These are phyloP conservation scores for Suillus sp. DNA, from an alignment of 768 basidiomycete genomes.

Conservation along the genomic window DNA sequence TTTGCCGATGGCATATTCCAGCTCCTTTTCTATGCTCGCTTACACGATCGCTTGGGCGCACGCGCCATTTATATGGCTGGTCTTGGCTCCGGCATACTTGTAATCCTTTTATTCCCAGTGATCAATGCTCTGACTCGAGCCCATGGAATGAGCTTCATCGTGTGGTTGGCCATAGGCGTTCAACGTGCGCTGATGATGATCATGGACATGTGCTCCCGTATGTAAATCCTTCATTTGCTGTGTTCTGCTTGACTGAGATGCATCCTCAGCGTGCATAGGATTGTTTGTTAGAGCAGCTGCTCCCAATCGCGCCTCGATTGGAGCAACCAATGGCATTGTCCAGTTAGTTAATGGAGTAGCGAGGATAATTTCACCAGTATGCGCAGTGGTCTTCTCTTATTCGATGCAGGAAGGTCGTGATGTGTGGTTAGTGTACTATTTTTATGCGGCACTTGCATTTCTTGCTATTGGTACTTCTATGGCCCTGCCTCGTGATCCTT, in stretches of 20 bases:
- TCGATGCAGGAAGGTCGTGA: conserved; percentile 1
- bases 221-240: neutral
- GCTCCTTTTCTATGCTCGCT: neutral
- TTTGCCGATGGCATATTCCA: neutral
- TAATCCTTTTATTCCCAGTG: neutral
- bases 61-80: neutral
- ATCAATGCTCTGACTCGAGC: neutral
- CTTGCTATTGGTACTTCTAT: neutral
- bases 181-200: neutral
- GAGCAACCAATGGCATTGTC: neutral
- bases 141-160: neutral
- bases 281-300: neutral
- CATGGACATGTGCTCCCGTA: neutral
- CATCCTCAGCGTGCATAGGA: neutral
- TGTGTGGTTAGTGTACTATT: neutral
- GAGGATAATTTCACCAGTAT: neutral
- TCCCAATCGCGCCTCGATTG: neutral
- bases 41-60: neutral
- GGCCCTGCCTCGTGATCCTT: neutral
- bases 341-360: neutral
- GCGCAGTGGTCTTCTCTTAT: neutral
- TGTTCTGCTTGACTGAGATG: neutral
- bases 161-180: neutral
- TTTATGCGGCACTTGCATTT: neutral
- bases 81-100: neutral